Evolutionary conservation across 2,329 filamentous ascomycete genomes (phyloP).

Genomic region (Phaeosphaeria sp.): DNA sequence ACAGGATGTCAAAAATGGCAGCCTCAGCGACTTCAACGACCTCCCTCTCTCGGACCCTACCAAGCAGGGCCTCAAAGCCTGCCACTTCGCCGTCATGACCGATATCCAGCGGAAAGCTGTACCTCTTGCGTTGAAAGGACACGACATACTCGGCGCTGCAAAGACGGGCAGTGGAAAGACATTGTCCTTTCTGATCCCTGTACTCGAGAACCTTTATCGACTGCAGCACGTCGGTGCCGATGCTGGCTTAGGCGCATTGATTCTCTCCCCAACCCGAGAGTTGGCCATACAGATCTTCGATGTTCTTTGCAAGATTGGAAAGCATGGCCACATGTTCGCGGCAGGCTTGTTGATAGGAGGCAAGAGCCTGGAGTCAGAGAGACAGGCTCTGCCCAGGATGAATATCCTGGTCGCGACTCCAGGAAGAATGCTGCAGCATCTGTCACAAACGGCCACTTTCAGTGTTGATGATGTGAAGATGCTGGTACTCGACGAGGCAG

Average conservation of each 20-base stretch:
- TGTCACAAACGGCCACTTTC: constrained; percentile 91
- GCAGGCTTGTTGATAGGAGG: constrained; percentile 94
- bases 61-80: constrained; percentile 77
- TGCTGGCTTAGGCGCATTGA: constrained; percentile 83
- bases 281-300: constrained; percentile 97
- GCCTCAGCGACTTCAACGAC: constrained; percentile 76
- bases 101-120: constrained; percentile 93
- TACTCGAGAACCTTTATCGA: constrained; percentile 90
- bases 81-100: constrained; percentile 88
- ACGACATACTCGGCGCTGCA: constrained; percentile 90
- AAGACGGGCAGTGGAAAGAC: constrained; percentile 98
- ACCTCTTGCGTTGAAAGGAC: constrained; percentile 81
- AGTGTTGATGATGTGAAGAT: constrained; percentile 91
- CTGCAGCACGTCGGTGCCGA: constrained; percentile 89
- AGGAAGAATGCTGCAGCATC: constrained; percentile 91
- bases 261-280: constrained; percentile 93
- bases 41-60: constrained; percentile 87
- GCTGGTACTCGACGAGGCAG: constrained; percentile 92
- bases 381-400: constrained; percentile 85
- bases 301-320: constrained; percentile 86
- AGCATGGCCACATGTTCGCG: constrained; percentile 83
- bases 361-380: constrained; percentile 86
- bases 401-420: constrained; percentile 97
- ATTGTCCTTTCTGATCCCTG: constrained; percentile 87
- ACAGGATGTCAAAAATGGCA: constrained; percentile 66